These are phyloP conservation scores for Botryobasidium botryosum DNA, from an alignment of 768 basidiomycete species.

Conservation along the genomic window DNA sequence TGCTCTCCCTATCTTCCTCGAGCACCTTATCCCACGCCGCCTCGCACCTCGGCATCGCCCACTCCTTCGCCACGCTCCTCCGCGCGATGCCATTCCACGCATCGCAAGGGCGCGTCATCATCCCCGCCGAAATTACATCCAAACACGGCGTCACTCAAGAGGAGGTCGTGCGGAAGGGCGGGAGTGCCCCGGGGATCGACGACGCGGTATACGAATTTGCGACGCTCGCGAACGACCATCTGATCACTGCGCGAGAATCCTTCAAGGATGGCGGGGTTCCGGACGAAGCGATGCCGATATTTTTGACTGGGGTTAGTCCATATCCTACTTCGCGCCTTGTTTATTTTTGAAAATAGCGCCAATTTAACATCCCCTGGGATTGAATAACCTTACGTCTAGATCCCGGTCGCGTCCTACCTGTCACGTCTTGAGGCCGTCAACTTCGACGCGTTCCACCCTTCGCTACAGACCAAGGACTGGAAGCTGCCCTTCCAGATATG, in stretches of 20 bases:
- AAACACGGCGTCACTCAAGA: constrained; percentile 65
- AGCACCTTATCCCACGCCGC: constrained; percentile 50
- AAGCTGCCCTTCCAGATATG: constrained; percentile 59
- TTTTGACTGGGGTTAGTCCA: constrained; percentile 48
- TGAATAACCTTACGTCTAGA: constrained; percentile 24
- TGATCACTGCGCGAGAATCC: constrained; percentile 57
- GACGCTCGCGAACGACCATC: constrained; percentile 60
- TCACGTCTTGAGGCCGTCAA: constrained; percentile 44
- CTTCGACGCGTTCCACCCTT: constrained; percentile 55
- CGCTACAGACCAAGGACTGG: constrained; percentile 54
- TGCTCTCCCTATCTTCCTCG: constrained; percentile 36
- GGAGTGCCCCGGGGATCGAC: constrained; percentile 38
- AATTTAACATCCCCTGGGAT: no score
- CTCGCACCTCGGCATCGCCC: constrained; percentile 65
- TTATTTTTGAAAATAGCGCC: no score
- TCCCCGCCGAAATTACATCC: constrained; percentile 70
- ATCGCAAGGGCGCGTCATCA: constrained; percentile 47
- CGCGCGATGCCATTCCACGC: constrained; percentile 67
- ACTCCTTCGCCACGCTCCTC: constrained; percentile 51
- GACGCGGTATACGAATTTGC: constrained; percentile 78
- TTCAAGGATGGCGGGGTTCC: constrained; percentile 41
- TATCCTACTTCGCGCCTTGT: background rate
- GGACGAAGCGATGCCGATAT: constrained; percentile 45
- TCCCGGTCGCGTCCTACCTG: constrained; percentile 51
- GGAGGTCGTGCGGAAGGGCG: constrained; percentile 37